Evolutionary conservation across 805 yeast species (phyloP).

Genomic region (Wickerhamiella azymoides): DNA sequence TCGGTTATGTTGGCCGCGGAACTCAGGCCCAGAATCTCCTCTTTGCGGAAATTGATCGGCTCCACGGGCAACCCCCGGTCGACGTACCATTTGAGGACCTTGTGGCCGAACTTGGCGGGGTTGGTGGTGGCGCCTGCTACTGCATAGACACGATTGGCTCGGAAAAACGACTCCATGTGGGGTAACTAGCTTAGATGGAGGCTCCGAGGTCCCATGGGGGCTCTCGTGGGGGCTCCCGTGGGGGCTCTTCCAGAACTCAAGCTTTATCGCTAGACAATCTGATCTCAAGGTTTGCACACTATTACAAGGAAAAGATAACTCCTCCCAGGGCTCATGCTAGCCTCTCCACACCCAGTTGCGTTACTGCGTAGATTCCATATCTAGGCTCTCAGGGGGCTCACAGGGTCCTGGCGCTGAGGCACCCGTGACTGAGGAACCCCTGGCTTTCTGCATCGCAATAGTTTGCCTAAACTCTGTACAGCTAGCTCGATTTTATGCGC

Average conservation of each 20-base stretch:
- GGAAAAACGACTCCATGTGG: slow-evolving; percentile 43
- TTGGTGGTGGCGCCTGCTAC: slow-evolving; percentile 63
- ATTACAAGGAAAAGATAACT: slow-evolving; percentile 31
- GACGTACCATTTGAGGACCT: slow-evolving; percentile 55
- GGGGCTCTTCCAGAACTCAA: slow-evolving; percentile 27
- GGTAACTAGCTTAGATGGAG: slow-evolving; percentile 14
- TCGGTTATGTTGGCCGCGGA: slow-evolving; percentile 23
- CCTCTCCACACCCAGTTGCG: slow-evolving; percentile 32
- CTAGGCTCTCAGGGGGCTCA: no score
- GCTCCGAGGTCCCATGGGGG: no score
- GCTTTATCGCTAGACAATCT: slow-evolving; percentile 20
- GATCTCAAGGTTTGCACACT: slow-evolving; percentile 31
- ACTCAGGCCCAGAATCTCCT: slow-evolving; percentile 33
- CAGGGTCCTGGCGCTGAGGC: no score
- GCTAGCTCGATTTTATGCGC: background rate
- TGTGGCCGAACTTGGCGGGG: slow-evolving; percentile 53
- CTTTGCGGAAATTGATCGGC: slow-evolving; percentile 50
- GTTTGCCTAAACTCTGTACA: no score
- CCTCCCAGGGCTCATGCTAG: slow-evolving; percentile 29
- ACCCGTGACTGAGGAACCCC: slow-evolving; percentile 21
- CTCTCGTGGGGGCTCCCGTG: no score
- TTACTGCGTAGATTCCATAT: slow-evolving; percentile 30
- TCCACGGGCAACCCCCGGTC: slow-evolving; percentile 41
- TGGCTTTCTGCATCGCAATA: no score
- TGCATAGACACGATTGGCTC: slow-evolving; percentile 38